Base-by-base conservation (phyloP, 2,329 filamentous ascomycete species). In the Aspergillus oerlinghausenensis region DNA sequence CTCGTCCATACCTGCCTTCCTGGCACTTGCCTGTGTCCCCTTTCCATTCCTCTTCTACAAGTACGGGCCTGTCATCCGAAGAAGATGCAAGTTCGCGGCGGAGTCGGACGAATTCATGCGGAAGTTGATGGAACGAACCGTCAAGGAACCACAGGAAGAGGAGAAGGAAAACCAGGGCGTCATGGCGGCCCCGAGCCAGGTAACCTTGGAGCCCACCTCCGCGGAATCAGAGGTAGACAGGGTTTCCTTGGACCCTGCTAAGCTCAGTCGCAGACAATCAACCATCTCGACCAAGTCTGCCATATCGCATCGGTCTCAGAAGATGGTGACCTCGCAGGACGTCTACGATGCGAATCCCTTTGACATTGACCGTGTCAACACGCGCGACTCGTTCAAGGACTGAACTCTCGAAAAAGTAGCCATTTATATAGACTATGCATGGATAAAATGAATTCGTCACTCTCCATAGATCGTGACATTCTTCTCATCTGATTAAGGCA, bases 1-100 rank as follows among this genome's bases (percentile, higher is more conserved):
- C 1, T 74, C 72, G 7, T 74, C 70, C 21, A 68, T 80, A 19
- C 75, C 75, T 0, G 78, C 71, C 0, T 79, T 79, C 57, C 58
- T 79, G 28, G 73, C 76, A 0, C 59, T 78, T 4, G 68, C 67
- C 1, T 76, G 74, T 29, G 65, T 75, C 5, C 75, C 75, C 0
- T 74, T 76, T 29, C 74, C 73, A 1, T 73, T 76, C 54, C 60
- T 76, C 14, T 73, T 76, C 56, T 75, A 75, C 60, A 69, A 68
- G 54, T 75, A 75, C 56, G 74, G 73, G 8, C 60, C 69, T 7
- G 53, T 52, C n/a, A 71, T 76, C 32, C 67, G 74, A 11, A 66
- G 70, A 56, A 67, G 67, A 48, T 75, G 73, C 57, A 73, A 71
- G 52, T 76, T 66, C 52, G 65, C 72, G 26, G 71, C 66, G 17